Base-by-base conservation (phyloP, 306 rosid species). In the Malus fusca region DNA sequence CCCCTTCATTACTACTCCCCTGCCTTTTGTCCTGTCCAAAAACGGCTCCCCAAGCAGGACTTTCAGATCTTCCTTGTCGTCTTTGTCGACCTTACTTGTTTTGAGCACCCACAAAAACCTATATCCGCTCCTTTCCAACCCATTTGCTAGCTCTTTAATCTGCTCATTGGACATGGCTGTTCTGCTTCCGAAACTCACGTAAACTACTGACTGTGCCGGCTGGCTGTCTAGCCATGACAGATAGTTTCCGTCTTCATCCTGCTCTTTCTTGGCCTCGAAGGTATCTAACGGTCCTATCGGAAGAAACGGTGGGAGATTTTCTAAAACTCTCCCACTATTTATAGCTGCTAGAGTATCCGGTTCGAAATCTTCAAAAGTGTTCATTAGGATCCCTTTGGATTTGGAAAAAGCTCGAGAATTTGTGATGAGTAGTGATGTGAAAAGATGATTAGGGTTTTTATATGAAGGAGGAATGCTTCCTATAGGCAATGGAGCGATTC, bases 171-270 rank as follows among this genome's bases (percentile, higher is more conserved):
- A 52, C 72, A 78, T 63, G 42, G 77, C 68, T 52, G 82, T 78
- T 21, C 81, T 78, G 77, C 81, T 78, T 25, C 81, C 81, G 26
- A 78, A 71, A 21, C 81, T 64, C 31, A 78, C 73, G 40, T 71
- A 78, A 71, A 78, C 77, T 13, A 78, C 77, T 17, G 77, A 78
- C 55, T 78, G 60, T 25, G 35, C 40, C 6, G 73, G 59, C 40
- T 78, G 76, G 35, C 51, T 26, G 48, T 71, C 77, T 63, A 78
- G 68, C 82, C 73, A 78, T 63, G 77, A 35, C 58, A 71, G 4
- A 56, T 72, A 72, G 72, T 13, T 31, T 23, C 37, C 33, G 10
- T 37, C 53, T 12, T 17, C 33, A 10, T 37, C 53, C 19, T 6
- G 22, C 3, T 78, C 77, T 4, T 37, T 71, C 31, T 64, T 72